These are phyloP conservation scores for Microbotryum intermedium DNA, from an alignment of 1,284 basidiomycete genomes.

Conservation along the genomic window DNA sequence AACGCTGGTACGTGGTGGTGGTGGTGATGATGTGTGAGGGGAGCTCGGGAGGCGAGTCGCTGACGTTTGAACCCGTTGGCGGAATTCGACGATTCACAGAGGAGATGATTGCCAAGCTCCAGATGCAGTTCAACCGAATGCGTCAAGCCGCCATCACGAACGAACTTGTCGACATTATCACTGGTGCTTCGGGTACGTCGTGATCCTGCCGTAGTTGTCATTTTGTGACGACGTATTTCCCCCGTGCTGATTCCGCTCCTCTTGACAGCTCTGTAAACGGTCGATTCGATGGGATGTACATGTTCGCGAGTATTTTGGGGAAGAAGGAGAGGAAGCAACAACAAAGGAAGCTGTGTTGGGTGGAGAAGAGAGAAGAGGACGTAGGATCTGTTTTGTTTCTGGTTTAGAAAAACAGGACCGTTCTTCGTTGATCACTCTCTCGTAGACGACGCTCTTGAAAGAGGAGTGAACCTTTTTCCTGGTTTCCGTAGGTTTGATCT, in stretches of 20 bases:
- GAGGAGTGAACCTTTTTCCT: too few species aligned
- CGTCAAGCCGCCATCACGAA: conserved; percentile 97
- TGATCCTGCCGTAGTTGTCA: background rate
- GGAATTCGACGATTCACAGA: background rate
- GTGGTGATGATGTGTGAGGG: too few species aligned
- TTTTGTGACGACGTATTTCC: background rate
- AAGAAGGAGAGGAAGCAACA: background rate
- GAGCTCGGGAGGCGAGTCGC: conserved; percentile 27
- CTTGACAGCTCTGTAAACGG: background rate
- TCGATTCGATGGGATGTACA: background rate
- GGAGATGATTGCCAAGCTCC: conserved; percentile 77
- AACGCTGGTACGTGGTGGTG: conserved; percentile 54
- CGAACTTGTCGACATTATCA: conserved; percentile 86
- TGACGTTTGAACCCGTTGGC: conserved; percentile 3
- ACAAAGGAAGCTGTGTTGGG: background rate
- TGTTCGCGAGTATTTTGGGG: background rate
- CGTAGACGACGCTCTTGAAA: too few species aligned
- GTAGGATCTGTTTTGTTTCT: too few species aligned
- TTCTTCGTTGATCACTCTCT: too few species aligned
- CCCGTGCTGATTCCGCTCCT: background rate
- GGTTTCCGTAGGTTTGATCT: too few species aligned
- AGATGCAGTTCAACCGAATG: conserved; percentile 90
- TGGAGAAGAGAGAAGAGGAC: background rate
- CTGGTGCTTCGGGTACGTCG: conserved; percentile 29
- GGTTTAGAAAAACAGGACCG: too few species aligned